These are phyloP conservation scores for Macrophomina tecta DNA, from an alignment of 2,329 filamentous ascomycete species.

Conservation along the genomic window DNA sequence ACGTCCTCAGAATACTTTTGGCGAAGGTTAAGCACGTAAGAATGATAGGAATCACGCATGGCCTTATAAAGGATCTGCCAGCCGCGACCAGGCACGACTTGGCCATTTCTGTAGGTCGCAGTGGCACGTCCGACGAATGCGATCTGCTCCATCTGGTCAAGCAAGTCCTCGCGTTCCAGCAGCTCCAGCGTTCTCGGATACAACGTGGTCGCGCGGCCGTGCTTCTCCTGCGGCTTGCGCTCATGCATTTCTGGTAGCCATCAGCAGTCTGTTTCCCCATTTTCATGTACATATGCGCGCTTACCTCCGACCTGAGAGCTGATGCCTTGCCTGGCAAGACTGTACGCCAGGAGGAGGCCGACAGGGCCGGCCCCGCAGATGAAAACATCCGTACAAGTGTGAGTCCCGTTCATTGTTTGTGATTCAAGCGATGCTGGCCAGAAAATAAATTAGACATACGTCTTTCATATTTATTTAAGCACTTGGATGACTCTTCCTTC, in stretches of 20 bases:
- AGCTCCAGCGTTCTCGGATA: neutral
- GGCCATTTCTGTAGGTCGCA: neutral
- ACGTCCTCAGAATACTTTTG: slow-evolving; percentile 6
- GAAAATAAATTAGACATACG: neutral
- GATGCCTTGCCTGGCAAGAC: slow-evolving; percentile 3
- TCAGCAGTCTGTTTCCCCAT: neutral
- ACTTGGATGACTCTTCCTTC: too few species aligned
- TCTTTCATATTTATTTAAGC: neutral
- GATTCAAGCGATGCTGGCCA: neutral
- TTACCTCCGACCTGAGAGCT: slow-evolving; percentile 8
- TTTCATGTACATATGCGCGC: neutral
- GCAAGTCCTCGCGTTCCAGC: neutral
- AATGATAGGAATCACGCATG: neutral
- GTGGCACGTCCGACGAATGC: neutral
- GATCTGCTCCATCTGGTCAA: slow-evolving; percentile 10
- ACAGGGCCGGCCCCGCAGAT: slow-evolving; percentile 6
- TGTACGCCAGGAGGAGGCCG: slow-evolving; percentile 5
- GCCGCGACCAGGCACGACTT: neutral
- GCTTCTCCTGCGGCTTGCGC: neutral
- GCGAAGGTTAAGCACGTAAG: neutral
- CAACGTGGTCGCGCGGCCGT: neutral
- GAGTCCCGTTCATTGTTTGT: neutral
- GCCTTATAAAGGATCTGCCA: neutral
- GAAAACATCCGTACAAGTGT: neutral
- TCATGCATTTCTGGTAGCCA: neutral